A percentile compares a stretch with the other conserved stretches of the same genome.
phyloP scores from a whole-genome alignment of 1,139 yeast species.

The Geotrichum klebahnii region DNA sequence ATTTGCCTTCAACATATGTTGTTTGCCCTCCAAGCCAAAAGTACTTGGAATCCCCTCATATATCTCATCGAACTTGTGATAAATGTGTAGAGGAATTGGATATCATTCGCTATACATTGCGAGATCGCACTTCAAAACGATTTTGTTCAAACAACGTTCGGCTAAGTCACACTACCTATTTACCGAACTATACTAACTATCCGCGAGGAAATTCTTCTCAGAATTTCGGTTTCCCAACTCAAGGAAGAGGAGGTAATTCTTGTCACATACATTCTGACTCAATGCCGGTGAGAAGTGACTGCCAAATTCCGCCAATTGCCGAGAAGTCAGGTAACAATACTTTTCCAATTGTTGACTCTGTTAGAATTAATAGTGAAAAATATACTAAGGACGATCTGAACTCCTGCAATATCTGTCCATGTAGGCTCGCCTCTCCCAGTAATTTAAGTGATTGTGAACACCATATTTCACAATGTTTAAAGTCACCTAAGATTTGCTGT shows the following conservation, averaged over 20 bases:
- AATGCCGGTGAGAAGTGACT: no score
- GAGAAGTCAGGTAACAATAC: no score
- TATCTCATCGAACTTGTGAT: constrained; percentile 63
- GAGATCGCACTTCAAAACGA: constrained; percentile 10
- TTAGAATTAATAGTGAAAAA: no score
- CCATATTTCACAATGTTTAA: constrained; percentile 69
- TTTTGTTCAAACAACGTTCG: not conserved
- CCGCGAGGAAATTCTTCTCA: no score
- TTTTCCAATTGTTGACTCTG: no score
- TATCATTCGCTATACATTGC: constrained; percentile 45
- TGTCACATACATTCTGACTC: no score
- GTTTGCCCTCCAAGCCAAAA: constrained; percentile 47
- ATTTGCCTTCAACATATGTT: constrained; percentile 49
- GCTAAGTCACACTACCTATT: not conserved
- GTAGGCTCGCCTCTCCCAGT: not conserved
- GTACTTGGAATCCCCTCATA: constrained; percentile 43
- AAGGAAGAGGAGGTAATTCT: no score
- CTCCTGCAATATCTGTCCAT: not conserved
- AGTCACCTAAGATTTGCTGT: constrained; percentile 62
- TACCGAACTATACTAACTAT: not conserved
- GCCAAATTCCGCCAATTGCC: no score
- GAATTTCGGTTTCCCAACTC: no score
- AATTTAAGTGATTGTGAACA: constrained; percentile 44
- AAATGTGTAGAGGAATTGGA: constrained; percentile 60
- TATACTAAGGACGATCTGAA: no score